Conservation (phyloP, 805 yeast species). For the Wickerhamiella vanderwaltii region DNA sequence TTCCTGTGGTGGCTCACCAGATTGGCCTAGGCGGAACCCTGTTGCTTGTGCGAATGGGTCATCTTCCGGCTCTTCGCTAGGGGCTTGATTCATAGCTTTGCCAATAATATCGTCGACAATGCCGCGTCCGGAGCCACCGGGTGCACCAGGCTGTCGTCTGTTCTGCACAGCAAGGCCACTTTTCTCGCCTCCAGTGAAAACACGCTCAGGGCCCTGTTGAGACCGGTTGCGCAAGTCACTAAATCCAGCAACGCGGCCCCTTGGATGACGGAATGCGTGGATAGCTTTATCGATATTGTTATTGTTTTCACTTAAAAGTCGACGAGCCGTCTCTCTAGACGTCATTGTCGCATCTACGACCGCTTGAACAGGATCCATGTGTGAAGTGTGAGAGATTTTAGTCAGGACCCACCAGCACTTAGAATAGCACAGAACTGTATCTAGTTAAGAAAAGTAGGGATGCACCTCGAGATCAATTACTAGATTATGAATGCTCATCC, state of each 20-base stretch:
- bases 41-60: conserved; percentile 22
- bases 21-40: conserved; percentile 28
- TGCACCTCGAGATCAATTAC: too few species aligned
- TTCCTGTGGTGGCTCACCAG: conserved; percentile 19
- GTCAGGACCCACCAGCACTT: too few species aligned
- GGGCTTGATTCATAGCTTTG: conserved; percentile 25
- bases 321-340: conserved; percentile 1
- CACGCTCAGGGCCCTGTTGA: conserved; percentile 23
- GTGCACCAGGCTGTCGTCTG: conserved; percentile 42
- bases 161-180: conserved; percentile 67
- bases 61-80: conserved; percentile 14
- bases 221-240: conserved; percentile 6
- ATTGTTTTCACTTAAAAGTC: conserved; percentile 6
- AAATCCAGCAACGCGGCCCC: conserved; percentile 8
- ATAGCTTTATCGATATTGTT: conserved; percentile 3
- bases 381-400: background rate
- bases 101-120: conserved; percentile 28
- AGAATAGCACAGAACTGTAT: too few species aligned
- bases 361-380: conserved; percentile 11
- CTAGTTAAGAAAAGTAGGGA: too few species aligned
- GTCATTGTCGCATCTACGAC: conserved; percentile 7
- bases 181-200: conserved; percentile 54
- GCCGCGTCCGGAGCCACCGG: conserved; percentile 13
- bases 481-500: too few species aligned
- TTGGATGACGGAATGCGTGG: conserved; percentile 6